These are phyloP conservation scores for Prunus yedoensis DNA, from an alignment of 331 rosid species.

Conservation along the genomic window DNA sequence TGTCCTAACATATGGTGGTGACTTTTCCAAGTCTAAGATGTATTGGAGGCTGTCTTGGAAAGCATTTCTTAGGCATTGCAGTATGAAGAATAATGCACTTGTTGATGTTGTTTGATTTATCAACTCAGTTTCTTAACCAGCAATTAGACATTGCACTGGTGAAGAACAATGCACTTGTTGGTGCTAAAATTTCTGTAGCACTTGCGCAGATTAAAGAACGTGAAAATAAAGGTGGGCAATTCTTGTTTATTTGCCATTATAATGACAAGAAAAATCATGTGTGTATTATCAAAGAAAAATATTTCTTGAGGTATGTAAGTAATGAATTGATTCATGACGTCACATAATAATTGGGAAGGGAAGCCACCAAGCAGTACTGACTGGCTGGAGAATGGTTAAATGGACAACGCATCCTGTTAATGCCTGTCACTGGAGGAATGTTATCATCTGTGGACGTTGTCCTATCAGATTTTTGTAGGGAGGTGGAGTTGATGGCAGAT, in stretches of 20 bases:
- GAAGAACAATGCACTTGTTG: conserved; percentile 85
- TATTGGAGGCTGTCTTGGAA: neutral
- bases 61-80: neutral
- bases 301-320: neutral
- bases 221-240: conserved; percentile 31
- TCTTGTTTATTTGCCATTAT: neutral
- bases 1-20: neutral
- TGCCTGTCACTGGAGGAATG: neutral
- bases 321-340: too few relatives aligned
- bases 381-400: neutral
- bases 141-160: conserved; percentile 85
- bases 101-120: conserved; percentile 11
- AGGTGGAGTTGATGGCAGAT: too few relatives aligned
- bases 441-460: too few relatives aligned
- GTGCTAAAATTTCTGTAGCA: conserved; percentile 71
- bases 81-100: neutral
- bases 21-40: neutral
- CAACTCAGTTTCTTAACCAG: conserved; percentile 34
- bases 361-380: neutral
- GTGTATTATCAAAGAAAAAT: neutral
- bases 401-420: neutral
- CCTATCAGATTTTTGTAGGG: too few relatives aligned
- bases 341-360: neutral
- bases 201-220: conserved; percentile 52
- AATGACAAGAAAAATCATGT: neutral